Percentiles rank a stretch among this genome's conserved stretches.
These are phyloP conservation scores for Volutella citrinella DNA, from an alignment of 2,329 filamentous ascomycete species.

Conservation along the genomic window DNA sequence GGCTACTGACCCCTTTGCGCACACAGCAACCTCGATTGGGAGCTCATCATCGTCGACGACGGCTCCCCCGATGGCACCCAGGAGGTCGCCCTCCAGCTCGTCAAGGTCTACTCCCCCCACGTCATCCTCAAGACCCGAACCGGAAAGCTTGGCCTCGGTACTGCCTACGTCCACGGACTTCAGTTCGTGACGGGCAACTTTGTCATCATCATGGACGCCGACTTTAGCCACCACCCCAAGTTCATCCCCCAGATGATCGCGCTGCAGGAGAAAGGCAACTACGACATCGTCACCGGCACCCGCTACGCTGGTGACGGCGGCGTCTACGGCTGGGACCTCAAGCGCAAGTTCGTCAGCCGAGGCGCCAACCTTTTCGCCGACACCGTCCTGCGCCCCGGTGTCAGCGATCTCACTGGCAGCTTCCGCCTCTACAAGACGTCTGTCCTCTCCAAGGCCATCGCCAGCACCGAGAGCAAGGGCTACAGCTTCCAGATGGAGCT, in stretches of 20 bases:
- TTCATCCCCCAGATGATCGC: conserved; percentile 95
- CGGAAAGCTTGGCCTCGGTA: conserved; percentile 95
- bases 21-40: conserved; percentile 84
- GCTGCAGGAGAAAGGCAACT: conserved; percentile 71
- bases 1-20: background rate
- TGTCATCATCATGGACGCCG: conserved; percentile 99
- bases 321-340: conserved; percentile 95
- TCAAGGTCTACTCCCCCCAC: conserved; percentile 76
- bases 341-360: conserved; percentile 78
- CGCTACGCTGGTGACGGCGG: conserved; percentile 87
- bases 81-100: conserved; percentile 84
- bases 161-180: conserved; percentile 92
- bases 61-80: conserved; percentile 95
- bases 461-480: conserved; percentile 88
- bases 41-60: conserved; percentile 97
- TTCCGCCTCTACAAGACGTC: conserved; percentile 93
- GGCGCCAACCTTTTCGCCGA: conserved; percentile 96
- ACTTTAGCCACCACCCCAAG: conserved; percentile 98
- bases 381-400: conserved; percentile 86
- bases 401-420: conserved; percentile 92
- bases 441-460: conserved; percentile 86
- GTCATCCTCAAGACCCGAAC: conserved; percentile 83
- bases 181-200: conserved; percentile 89
- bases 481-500: conserved; percentile 99
- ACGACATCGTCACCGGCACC: conserved; percentile 96